Base-by-base conservation (phyloP, 352 stramenopile genomes). In the Elongisporangium undulatum region DNA sequence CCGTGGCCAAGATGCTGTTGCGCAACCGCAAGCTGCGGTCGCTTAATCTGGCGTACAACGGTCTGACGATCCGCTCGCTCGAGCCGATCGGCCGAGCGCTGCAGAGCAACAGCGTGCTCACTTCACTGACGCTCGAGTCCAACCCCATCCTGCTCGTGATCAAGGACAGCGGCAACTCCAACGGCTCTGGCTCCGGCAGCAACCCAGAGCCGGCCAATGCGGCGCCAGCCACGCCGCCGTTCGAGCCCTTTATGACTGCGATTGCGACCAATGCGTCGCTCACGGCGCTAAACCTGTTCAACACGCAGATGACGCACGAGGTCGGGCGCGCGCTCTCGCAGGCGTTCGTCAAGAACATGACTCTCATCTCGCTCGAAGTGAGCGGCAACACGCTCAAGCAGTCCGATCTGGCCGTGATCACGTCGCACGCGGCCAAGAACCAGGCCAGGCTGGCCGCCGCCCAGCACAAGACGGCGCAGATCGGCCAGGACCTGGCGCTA, bases 11-110 rank as follows among this genome's bases (percentile, higher is more conserved):
- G 50, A 79, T 89, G 77, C 21, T 91, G n/a, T 59, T 68, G 15
- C 56, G 64, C 13, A 91, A 91, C 70, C 79, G 79, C 58, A 67
- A 57, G 20, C 58, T 91, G 17, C 69, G 64, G 17, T 66, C 69
- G 7, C 66, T 91, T 22, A 77, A 89, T 57, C 52, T 91, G n/a
- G 69, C 74, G 3, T 80, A 77, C 45, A 91, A 91, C 49, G 55
- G 58, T 13, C 70, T 91, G 39, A 84, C 79, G 1, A 72, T 69
- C 13, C 51, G 56, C 0, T 69, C 72, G 6, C 53, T 89, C 0
- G 53, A 57, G 3, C 50, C 68, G 4, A 59, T 91, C 13, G 82
- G 74, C 16, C 57, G 58, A 2, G 79, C 69, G 1, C 54, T 91
- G 22, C 38, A 65, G 21, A 55, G 48, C 10, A 91, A 91, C 54